Conservation (phyloP, 257 asterid genomes). For the Knoxia roxburghii region DNA sequence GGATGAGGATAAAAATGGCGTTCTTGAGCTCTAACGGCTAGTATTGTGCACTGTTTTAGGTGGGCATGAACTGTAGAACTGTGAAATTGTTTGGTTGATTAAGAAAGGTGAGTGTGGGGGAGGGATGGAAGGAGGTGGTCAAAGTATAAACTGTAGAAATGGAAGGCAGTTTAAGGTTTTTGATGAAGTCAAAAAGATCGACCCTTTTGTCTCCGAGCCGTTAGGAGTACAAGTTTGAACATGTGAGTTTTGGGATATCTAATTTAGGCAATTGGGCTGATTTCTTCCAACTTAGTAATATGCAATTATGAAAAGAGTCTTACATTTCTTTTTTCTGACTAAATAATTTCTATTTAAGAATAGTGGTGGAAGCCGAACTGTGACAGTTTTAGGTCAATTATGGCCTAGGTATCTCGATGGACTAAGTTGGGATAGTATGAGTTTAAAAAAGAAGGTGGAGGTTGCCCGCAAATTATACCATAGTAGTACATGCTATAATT, state of each 20-base stretch:
- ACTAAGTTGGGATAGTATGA: too few relatives aligned
- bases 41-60: not conserved
- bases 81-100: too few relatives aligned
- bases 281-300: too few relatives aligned
- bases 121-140: conserved; percentile 7
- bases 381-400: too few relatives aligned
- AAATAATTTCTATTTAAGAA: too few relatives aligned
- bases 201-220: conserved; percentile 13
- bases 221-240: conserved; percentile 12
- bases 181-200: conserved; percentile 11
- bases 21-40: conserved; percentile 14
- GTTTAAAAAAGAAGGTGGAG: too few relatives aligned
- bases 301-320: too few relatives aligned
- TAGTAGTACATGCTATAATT: too few relatives aligned
- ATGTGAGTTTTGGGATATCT: not conserved
- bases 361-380: too few relatives aligned
- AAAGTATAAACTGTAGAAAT: conserved; percentile 8
- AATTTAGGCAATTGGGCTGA: not conserved
- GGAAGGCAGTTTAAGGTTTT: conserved; percentile 8
- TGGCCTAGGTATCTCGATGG: too few relatives aligned
- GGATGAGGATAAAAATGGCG: not conserved
- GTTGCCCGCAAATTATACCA: too few relatives aligned
- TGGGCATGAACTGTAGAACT: not conserved
- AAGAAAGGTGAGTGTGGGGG: not conserved
- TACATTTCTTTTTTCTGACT: too few relatives aligned